Evolutionary conservation across 441 rosid species (phyloP).

Genomic region (Raphanus hybrid): DNA sequence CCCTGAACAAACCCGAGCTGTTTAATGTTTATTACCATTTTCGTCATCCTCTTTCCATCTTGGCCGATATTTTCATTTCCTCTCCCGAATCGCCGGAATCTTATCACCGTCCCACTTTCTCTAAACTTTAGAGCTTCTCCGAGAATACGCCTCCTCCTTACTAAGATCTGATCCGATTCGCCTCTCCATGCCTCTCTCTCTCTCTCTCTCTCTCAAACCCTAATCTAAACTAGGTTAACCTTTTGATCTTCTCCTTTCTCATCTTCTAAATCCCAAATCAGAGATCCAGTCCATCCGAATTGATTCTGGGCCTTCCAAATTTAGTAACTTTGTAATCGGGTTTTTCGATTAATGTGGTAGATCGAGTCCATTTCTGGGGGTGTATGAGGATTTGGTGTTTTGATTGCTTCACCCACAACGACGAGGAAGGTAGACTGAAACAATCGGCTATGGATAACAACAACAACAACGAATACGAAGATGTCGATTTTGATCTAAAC

Average conservation of each 20-base stretch:
- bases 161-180: background rate
- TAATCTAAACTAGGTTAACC: background rate
- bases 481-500: constrained; percentile 39
- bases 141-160: background rate
- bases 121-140: no score
- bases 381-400: constrained; percentile 91
- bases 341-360: constrained; percentile 45
- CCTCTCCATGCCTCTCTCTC: background rate
- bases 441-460: constrained; percentile 46
- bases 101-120: no score
- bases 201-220: background rate
- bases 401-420: constrained; percentile 58
- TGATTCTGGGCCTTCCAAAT: background rate
- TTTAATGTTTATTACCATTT: no score
- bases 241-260: background rate
- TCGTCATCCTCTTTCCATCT: no score
- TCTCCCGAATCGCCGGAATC: no score
- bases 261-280: background rate
- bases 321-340: background rate
- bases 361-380: constrained; percentile 51
- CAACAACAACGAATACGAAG: constrained; percentile 21
- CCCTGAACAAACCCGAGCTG: no score
- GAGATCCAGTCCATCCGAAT: background rate
- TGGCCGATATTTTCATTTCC: no score
- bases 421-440: constrained; percentile 37